A percentile compares a stretch with the other conserved stretches of the same genome.
These are phyloP conservation scores for Ophiostoma pallidulum DNA, from an alignment of 2,329 filamentous ascomycete species.

Conservation along the genomic window DNA sequence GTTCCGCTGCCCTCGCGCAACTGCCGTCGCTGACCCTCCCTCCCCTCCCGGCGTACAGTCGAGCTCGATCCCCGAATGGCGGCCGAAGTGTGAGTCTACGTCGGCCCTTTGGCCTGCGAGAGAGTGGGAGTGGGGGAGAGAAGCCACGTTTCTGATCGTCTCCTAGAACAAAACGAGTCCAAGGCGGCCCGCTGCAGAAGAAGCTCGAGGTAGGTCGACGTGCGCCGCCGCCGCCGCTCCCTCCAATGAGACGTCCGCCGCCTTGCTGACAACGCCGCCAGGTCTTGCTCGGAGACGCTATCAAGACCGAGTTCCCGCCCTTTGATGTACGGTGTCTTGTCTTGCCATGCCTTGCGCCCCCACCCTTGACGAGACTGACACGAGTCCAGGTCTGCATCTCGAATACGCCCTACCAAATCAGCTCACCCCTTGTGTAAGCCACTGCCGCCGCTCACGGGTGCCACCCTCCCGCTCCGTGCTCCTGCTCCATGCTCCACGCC, in stretches of 20 bases:
- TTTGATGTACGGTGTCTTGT: slow-evolving; percentile 35
- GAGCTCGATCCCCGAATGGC: slow-evolving; percentile 96
- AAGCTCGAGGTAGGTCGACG: slow-evolving; percentile 59
- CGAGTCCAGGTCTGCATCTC: slow-evolving; percentile 71
- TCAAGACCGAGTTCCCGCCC: slow-evolving; percentile 65
- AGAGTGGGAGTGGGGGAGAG: no score
- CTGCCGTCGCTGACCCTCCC: no score
- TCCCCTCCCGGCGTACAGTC: no score
- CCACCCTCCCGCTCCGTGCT: neutral
- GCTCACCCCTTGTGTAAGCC: slow-evolving; percentile 62
- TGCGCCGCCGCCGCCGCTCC: neutral
- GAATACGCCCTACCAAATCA: slow-evolving; percentile 74
- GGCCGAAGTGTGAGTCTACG: slow-evolving; percentile 80
- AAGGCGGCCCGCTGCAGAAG: slow-evolving; percentile 76
- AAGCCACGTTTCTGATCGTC: neutral
- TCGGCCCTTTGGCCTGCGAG: no score
- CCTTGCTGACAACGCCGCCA: neutral
- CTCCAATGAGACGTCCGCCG: neutral
- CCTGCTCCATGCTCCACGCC: no score
- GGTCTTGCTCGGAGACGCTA: slow-evolving; percentile 72
- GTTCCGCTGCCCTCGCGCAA: no score
- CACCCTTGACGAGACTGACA: neutral
- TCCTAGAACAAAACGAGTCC: slow-evolving; percentile 67
- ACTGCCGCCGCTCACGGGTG: no score
- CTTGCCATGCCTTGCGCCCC: neutral